Conservation (phyloP, 75 land plant species). For the Pinus taeda region DNA sequence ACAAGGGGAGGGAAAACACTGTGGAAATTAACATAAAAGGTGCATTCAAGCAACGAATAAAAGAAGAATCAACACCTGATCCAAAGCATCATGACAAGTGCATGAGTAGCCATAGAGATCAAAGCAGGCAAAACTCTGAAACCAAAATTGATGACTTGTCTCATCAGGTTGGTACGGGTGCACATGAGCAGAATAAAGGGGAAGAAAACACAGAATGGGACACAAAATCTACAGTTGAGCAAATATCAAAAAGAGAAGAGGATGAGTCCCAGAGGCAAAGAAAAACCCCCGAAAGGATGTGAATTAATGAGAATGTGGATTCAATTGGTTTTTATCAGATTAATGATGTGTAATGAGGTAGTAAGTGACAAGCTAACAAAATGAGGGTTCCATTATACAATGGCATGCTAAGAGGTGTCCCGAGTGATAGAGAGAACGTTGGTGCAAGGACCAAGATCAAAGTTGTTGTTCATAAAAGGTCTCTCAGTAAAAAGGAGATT, state of each 20-base stretch:
- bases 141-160: conserved; percentile 3
- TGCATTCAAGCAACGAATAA: conserved; percentile 12
- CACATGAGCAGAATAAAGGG: conserved; percentile 1
- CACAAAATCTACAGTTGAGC: conserved; percentile 15
- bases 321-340: too few relatives aligned
- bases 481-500: conserved; percentile 85
- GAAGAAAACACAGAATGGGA: conserved; percentile 2
- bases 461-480: conserved; percentile 82
- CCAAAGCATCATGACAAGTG: conserved; percentile 22
- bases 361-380: too few relatives aligned
- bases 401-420: conserved; percentile 6
- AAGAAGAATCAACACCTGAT: conserved; percentile 9
- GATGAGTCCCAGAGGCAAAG: too few relatives aligned
- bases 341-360: too few relatives aligned
- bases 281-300: too few relatives aligned
- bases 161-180: conserved; percentile 7
- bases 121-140: conserved; percentile 11
- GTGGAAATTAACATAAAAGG: conserved; percentile 5
- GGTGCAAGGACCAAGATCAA: conserved; percentile 40
- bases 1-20: conserved; percentile 6
- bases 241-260: not conserved
- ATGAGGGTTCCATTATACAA: too few relatives aligned
- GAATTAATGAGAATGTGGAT: too few relatives aligned
- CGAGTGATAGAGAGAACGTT: conserved; percentile 17
- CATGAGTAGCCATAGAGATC: conserved; percentile 15